These are phyloP conservation scores for Hymenochaete sp. DNA, from an alignment of 1,284 basidiomycete genomes.

Conservation along the genomic window DNA sequence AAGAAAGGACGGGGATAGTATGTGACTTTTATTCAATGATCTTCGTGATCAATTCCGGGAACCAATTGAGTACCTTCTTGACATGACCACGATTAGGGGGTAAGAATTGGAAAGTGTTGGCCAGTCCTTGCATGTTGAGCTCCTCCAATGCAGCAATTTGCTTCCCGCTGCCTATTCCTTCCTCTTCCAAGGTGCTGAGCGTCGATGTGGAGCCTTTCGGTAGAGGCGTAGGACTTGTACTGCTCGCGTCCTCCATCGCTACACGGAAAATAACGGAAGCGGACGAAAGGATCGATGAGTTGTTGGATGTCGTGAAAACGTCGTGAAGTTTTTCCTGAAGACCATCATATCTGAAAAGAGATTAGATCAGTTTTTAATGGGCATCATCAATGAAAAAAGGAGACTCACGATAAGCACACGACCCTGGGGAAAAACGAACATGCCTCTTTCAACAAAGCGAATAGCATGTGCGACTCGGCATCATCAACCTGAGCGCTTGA, in stretches of 20 bases:
- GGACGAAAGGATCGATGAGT: slow-evolving; percentile 60
- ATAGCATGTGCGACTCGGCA: slow-evolving; percentile 74
- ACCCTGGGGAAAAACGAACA: slow-evolving; percentile 63
- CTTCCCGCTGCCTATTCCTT: slow-evolving; percentile 30
- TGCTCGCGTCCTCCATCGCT: slow-evolving; percentile 48
- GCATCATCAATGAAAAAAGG: slow-evolving; percentile 17
- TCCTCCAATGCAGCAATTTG: slow-evolving; percentile 55
- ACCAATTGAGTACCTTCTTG: slow-evolving; percentile 64
- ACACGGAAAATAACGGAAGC: slow-evolving; percentile 69
- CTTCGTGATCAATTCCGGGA: slow-evolving; percentile 52
- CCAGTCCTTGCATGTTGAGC: slow-evolving; percentile 60
- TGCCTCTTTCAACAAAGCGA: slow-evolving; percentile 70
- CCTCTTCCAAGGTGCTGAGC: slow-evolving; percentile 54
- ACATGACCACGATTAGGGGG: slow-evolving; percentile 48
- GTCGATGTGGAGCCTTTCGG: slow-evolving; percentile 58
- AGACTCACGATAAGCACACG: slow-evolving; percentile 62
- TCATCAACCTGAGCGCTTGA: slow-evolving; percentile 74
- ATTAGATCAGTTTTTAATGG: not conserved
- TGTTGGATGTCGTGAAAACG: slow-evolving; percentile 66
- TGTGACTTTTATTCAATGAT: slow-evolving; percentile 35
- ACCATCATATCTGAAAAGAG: slow-evolving; percentile 56
- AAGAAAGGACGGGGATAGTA: not conserved
- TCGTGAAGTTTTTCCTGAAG: slow-evolving; percentile 73
- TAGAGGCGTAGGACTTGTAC: slow-evolving; percentile 29
- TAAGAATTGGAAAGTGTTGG: slow-evolving; percentile 60